Conservation (phyloP, 2,329 filamentous ascomycete genomes). For the Metarhizium sp. region DNA sequence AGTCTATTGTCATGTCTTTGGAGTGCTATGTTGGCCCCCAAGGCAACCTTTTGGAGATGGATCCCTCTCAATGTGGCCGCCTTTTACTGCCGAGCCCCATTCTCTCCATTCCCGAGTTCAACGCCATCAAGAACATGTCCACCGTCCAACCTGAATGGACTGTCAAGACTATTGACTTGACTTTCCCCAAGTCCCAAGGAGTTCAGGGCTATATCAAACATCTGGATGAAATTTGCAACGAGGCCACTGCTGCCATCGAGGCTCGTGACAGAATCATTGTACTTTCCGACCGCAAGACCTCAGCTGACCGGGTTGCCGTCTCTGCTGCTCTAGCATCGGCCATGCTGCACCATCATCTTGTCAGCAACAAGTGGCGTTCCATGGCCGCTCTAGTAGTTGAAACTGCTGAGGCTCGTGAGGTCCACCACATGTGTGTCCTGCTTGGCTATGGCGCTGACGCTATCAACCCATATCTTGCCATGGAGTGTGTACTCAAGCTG, state of each 20-base stretch:
- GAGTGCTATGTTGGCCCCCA: constrained; percentile 95
- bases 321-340: constrained; percentile 82
- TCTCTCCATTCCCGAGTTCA: constrained; percentile 84
- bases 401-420: constrained; percentile 91
- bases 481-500: constrained; percentile 96
- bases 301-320: constrained; percentile 71
- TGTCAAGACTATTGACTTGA: constrained; percentile 84
- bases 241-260: constrained; percentile 75
- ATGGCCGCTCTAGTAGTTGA: constrained; percentile 80
- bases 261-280: constrained; percentile 78
- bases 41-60: constrained; percentile 91
- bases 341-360: constrained; percentile 91
- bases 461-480: constrained; percentile 87
- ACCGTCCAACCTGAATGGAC: constrained; percentile 70
- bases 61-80: constrained; percentile 76
- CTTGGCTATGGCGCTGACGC: constrained; percentile 92
- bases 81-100: constrained; percentile 82
- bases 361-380: constrained; percentile 92
- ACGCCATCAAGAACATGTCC: constrained; percentile 70
- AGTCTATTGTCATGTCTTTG: constrained; percentile 96
- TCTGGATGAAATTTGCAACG: constrained; percentile 79
- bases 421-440: constrained; percentile 98
- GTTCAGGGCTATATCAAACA: constrained; percentile 77
- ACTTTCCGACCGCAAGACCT: constrained; percentile 80
- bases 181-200: constrained; percentile 80